Percentiles rank a stretch among this genome's conserved stretches.
These are phyloP conservation scores for Coemansia sp. DNA, from an alignment of 192 early-diverging fungal genomes.

Conservation along the genomic window DNA sequence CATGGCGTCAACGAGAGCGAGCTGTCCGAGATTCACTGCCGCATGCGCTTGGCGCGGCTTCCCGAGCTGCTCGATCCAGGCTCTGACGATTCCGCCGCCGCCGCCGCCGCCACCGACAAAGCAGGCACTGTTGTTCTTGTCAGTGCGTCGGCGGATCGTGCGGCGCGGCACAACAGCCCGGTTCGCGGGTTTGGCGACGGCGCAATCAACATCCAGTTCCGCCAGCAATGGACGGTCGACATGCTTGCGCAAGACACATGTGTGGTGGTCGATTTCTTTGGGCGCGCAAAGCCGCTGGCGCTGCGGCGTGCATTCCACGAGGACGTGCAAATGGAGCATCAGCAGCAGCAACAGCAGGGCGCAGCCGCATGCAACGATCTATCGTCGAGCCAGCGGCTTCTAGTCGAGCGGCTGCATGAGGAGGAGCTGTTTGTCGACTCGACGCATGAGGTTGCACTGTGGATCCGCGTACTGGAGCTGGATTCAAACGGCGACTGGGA, in stretches of 20 bases:
- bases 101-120: too few species aligned
- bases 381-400: constrained; percentile 36
- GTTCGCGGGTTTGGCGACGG: constrained; percentile 39
- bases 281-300: constrained; percentile 19
- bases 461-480: constrained; percentile 68
- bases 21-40: constrained; percentile 45
- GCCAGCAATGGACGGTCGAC: constrained; percentile 43
- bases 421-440: constrained; percentile 66
- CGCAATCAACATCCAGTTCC: constrained; percentile 38
- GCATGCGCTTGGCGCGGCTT: constrained; percentile 29
- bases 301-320: constrained; percentile 48
- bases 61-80: constrained; percentile 15
- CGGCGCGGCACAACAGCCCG: constrained; percentile 18
- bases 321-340: constrained; percentile 43
- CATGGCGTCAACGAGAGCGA: constrained; percentile 35
- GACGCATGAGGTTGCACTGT: constrained; percentile 65
- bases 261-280: constrained; percentile 47
- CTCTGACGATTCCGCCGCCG: background rate
- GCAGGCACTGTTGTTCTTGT: constrained; percentile 6
- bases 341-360: constrained; percentile 18
- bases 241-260: constrained; percentile 28
- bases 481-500: constrained; percentile 62
- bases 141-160: constrained; percentile 18
- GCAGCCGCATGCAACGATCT: background rate
- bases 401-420: constrained; percentile 45